Evolutionary conservation across 768 basidiomycete species (phyloP).

Genomic region (Strobilomyces echinocephalus): DNA sequence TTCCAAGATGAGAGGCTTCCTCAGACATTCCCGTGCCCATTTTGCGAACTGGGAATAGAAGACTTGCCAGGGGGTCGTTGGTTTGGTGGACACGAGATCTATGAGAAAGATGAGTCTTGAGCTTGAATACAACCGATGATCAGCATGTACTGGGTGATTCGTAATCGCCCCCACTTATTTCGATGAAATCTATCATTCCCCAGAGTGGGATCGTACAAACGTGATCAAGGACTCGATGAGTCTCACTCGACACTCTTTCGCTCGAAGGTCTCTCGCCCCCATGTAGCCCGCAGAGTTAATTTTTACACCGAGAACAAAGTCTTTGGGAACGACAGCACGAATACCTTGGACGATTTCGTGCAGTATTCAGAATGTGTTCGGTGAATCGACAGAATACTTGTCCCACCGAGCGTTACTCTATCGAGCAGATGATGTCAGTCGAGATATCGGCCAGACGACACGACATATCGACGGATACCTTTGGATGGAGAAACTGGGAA

Average conservation of each 20-base stretch:
- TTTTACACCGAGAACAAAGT: slow-evolving; percentile 77
- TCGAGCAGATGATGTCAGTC: neutral
- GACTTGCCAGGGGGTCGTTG: slow-evolving; percentile 49
- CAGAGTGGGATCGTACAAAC: slow-evolving; percentile 57
- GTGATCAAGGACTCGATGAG: slow-evolving; percentile 51
- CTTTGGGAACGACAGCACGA: slow-evolving; percentile 44
- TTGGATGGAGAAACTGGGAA: slow-evolving; percentile 71
- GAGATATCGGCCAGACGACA: slow-evolving; percentile 12
- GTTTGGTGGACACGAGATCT: slow-evolving; percentile 41
- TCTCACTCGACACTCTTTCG: slow-evolving; percentile 29
- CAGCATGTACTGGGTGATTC: slow-evolving; percentile 58
- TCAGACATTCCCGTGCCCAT: slow-evolving; percentile 45
- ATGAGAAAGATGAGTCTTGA: neutral
- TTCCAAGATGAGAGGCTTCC: slow-evolving; percentile 5
- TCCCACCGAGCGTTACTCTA: slow-evolving; percentile 57
- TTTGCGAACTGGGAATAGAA: slow-evolving; percentile 69
- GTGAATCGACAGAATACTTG: slow-evolving; percentile 43
- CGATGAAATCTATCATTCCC: slow-evolving; percentile 74
- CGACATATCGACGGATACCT: slow-evolving; percentile 37
- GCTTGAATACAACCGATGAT: neutral
- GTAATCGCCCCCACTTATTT: slow-evolving; percentile 86
- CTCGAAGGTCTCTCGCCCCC: slow-evolving; percentile 26
- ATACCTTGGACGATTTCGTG: slow-evolving; percentile 52
- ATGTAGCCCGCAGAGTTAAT: slow-evolving; percentile 77
- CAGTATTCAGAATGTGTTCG: slow-evolving; percentile 53